Conservation (phyloP, 2,329 filamentous ascomycete genomes). For the Botrytis elliptica region DNA sequence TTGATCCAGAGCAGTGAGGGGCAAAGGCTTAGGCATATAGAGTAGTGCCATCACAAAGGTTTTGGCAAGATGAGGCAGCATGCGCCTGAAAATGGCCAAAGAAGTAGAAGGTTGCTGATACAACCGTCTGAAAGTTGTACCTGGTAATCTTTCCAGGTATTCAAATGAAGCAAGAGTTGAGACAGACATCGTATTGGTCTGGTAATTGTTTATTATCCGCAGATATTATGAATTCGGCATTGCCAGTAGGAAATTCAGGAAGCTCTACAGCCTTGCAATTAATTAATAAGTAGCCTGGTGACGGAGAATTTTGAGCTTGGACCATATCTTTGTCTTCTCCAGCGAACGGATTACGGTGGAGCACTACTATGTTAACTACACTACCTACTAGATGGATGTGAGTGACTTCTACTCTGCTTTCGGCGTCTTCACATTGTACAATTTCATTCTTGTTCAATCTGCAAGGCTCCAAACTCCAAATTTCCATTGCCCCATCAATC, state of each 20-base stretch:
- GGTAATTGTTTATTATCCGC: conserved; percentile 19
- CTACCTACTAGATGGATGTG: not conserved
- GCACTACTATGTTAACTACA: not conserved
- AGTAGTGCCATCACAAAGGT: conserved; percentile 93
- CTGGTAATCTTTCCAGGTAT: conserved; percentile 88
- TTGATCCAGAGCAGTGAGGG: conserved; percentile 74
- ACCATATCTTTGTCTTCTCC: not conserved
- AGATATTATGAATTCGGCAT: conserved; percentile 32
- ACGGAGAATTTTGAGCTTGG: conserved; percentile 8
- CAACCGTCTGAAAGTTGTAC: conserved; percentile 83
- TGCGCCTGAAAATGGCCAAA: conserved; percentile 92
- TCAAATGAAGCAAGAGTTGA: conserved; percentile 69
- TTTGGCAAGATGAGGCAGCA: conserved; percentile 93
- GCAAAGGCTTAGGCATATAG: conserved; percentile 80
- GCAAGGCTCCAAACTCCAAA: not conserved
- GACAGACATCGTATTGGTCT: conserved; percentile 37
- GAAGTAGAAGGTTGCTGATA: conserved; percentile 96
- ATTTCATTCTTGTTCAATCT: not conserved
- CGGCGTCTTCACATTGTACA: not conserved
- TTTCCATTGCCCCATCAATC: not conserved
- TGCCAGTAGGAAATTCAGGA: conserved; percentile 17
- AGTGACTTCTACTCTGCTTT: not conserved
- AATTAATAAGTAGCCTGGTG: not conserved
- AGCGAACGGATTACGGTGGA: not conserved
- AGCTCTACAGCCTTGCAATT: conserved; percentile 7